Base-by-base conservation (phyloP, 371 early-diverging fungal genomes). In the Gilbertella persicaria region DNA sequence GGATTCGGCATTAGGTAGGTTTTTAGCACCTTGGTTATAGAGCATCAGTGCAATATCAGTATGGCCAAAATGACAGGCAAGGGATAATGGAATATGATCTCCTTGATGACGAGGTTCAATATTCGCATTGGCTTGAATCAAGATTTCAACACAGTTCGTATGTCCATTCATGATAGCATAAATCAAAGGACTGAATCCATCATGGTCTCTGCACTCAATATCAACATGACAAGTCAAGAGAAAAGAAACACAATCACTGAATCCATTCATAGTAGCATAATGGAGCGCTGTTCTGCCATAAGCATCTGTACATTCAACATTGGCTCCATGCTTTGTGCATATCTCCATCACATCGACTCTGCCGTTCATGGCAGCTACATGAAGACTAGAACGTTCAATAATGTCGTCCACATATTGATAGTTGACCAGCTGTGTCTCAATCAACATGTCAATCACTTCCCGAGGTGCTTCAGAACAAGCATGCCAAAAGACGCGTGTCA, bases 1-100 rank as follows among this genome's bases (percentile, higher is more conserved):
- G 0, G 93, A 94, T 49, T 93, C 90, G 0, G 85, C 73, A 61
- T 90, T 76, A 2, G 83, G 69, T 14, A 75, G 37, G 29, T 90
- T 78, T 40, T 83, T 77, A 1, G 90, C 89, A 3, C 94, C 92
- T 13, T 77, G 81, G 16, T 79, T 69, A 6, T 95, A 81, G 38
- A 98, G 72, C 67, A 91, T 67, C 58, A 80, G 76, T 3, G 88
- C 91, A 50, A 97, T 93, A 45, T 91, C 90, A 13, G 78, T 80
- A 53, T 92, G 92, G 16, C 97, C 98, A 72, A 90, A 89, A 50
- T 94, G 86, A 64, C 95, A 94, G 6, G 96, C 94, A 9, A 96
- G 62, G 4, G 83, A 79, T 17, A 97, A 79, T 2, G 92, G 92
- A 19, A 87, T 89, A 64, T 83, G 65, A 63, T 79, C 75, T 40